Evolutionary conservation across 2,329 filamentous ascomycete genomes (phyloP).

Genomic region (Sporothrix protearum): DNA sequence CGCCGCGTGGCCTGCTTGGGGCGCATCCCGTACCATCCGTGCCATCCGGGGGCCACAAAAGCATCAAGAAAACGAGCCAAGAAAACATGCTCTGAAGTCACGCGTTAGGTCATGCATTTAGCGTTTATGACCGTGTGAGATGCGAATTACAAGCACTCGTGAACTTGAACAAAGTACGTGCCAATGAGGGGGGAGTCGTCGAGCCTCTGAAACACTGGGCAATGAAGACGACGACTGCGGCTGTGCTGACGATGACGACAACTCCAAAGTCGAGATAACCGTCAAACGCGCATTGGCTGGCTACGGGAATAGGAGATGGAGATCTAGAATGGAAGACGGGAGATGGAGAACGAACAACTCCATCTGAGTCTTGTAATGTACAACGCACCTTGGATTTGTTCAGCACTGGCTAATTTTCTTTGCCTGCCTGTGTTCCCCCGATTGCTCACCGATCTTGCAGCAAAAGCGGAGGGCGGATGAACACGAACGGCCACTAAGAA

Average conservation of each 20-base stretch:
- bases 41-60: neutral
- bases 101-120: neutral
- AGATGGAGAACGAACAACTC: neutral
- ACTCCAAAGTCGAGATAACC: neutral
- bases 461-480: neutral
- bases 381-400: neutral
- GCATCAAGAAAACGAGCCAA: neutral
- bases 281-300: neutral
- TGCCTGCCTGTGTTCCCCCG: neutral
- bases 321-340: neutral
- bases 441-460: neutral
- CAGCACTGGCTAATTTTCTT: neutral
- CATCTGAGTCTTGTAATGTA: neutral
- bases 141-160: neutral
- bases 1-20: neutral
- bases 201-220: neutral
- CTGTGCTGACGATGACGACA: constrained; percentile 5
- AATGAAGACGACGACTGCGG: neutral
- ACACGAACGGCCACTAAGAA: neutral
- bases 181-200: neutral
- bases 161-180: no score
- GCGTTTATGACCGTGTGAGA: neutral
- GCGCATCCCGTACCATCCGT: neutral
- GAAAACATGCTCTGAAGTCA: neutral
- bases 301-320: neutral